Conservation (phyloP, 306 rosid genomes). For the Lithocarpus polystachyus region DNA sequence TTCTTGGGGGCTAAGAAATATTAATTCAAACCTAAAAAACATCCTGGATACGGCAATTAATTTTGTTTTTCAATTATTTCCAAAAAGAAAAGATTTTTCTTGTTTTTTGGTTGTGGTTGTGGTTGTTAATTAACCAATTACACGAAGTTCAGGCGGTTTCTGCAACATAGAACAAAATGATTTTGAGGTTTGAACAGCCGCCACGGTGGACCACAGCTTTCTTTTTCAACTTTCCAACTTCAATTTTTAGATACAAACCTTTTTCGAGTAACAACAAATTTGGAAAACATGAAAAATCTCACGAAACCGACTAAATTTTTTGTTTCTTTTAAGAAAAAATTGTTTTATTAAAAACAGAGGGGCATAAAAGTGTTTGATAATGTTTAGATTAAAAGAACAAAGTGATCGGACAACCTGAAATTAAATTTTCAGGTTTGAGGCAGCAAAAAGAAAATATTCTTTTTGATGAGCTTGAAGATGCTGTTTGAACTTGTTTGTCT, state of each 20-base stretch:
- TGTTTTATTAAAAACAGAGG: neutral
- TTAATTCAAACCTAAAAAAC: neutral
- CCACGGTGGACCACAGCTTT: slow-evolving; percentile 1
- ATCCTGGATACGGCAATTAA: neutral
- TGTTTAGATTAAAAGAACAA: neutral
- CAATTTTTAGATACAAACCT: neutral
- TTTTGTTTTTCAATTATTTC: neutral
- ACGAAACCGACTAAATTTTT: too few species aligned
- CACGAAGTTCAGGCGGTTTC: neutral
- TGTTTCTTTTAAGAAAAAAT: too few species aligned
- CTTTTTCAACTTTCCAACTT: neutral
- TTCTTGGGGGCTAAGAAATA: neutral
- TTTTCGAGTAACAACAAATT: neutral
- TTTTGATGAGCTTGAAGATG: neutral
- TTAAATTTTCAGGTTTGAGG: slow-evolving; percentile 7
- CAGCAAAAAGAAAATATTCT: neutral
- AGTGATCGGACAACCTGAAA: neutral
- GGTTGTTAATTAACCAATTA: neutral
- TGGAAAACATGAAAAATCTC: too few species aligned
- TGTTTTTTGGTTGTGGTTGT: neutral
- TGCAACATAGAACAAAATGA: neutral
- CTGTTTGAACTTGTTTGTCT: neutral
- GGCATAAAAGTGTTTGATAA: neutral
- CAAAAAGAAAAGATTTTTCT: neutral
- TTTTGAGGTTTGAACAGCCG: neutral